These are phyloP conservation scores for Streptanthus diversifolius DNA, from an alignment of 345 rosid genomes.

Conservation along the genomic window DNA sequence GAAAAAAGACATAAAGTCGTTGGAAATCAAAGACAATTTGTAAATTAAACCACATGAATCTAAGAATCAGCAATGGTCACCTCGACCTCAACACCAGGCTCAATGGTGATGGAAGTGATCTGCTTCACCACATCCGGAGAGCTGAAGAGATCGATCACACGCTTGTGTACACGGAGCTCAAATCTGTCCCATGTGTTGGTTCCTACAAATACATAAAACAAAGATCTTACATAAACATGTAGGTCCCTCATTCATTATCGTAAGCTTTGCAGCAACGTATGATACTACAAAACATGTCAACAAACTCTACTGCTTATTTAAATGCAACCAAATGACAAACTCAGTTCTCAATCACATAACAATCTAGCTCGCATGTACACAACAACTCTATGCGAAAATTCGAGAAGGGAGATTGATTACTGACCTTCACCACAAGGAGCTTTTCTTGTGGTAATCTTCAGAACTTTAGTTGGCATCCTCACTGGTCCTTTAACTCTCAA, in stretches of 20 bases:
- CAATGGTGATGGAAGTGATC: slow-evolving; percentile 70
- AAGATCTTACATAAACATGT: not conserved
- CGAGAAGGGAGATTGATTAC: not conserved
- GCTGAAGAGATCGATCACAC: slow-evolving; percentile 72
- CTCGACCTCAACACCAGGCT: slow-evolving; percentile 76
- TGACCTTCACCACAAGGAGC: slow-evolving; percentile 64
- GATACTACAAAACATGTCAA: not conserved
- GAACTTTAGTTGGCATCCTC: slow-evolving; percentile 60
- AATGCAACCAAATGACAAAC: not conserved
- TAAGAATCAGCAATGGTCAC: slow-evolving; percentile 63
- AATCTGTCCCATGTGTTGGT: slow-evolving; percentile 75
- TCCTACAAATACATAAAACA: slow-evolving; percentile 35
- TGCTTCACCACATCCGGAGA: slow-evolving; percentile 77
- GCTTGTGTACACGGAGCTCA: slow-evolving; percentile 70
- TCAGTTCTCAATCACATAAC: not conserved
- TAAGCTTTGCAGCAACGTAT: not conserved
- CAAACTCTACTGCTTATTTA: not conserved
- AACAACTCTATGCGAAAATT: not conserved
- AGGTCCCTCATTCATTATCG: not conserved
- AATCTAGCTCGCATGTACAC: not conserved
- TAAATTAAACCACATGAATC: not conserved
- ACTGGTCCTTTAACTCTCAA: slow-evolving; percentile 59
- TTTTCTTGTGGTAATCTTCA: slow-evolving; percentile 50
- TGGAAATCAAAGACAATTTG: not conserved
- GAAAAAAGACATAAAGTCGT: not conserved